Percentiles rank a stretch among this genome's conserved stretches.
Evolutionary conservation across 176 grass and related monocot genomes (phyloP).

Genomic region (Hsuehochloa calcarea): DNA sequence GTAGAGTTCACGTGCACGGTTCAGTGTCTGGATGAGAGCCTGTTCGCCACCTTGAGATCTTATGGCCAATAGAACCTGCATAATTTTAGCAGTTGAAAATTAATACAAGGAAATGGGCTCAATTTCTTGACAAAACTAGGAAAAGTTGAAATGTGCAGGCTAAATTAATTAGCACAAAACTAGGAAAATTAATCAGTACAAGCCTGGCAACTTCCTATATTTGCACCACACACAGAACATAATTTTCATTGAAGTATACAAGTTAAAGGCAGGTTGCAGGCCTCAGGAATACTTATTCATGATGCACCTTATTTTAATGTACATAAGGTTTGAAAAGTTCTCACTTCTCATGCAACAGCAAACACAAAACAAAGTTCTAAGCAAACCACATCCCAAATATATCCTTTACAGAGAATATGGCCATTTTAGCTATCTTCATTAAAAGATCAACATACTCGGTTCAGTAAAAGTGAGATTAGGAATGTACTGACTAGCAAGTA

Average conservation of each 20-base stretch:
- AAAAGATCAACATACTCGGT: neutral
- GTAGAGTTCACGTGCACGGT: conserved; percentile 82
- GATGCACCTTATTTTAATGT: neutral
- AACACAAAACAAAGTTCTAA: neutral
- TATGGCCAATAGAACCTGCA: conserved; percentile 78
- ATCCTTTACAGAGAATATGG: neutral
- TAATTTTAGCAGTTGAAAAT: neutral
- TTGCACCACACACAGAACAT: neutral
- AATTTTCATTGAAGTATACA: neutral
- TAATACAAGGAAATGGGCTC: conserved; percentile 13
- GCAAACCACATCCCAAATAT: neutral
- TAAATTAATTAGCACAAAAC: neutral
- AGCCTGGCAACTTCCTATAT: neutral
- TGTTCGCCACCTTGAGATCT: conserved; percentile 77
- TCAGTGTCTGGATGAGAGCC: conserved; percentile 71
- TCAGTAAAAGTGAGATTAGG: neutral
- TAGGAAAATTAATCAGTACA: neutral
- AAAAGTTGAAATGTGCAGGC: neutral
- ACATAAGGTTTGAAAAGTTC: neutral
- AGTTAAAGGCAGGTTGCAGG: neutral
- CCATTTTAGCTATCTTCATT: neutral
- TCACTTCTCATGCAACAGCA: neutral
- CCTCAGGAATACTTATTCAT: neutral
- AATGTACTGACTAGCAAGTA: neutral
- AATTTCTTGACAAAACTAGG: neutral